Conservation (phyloP, 1,284 basidiomycete genomes). For the Apiotrichum porosum region DNA sequence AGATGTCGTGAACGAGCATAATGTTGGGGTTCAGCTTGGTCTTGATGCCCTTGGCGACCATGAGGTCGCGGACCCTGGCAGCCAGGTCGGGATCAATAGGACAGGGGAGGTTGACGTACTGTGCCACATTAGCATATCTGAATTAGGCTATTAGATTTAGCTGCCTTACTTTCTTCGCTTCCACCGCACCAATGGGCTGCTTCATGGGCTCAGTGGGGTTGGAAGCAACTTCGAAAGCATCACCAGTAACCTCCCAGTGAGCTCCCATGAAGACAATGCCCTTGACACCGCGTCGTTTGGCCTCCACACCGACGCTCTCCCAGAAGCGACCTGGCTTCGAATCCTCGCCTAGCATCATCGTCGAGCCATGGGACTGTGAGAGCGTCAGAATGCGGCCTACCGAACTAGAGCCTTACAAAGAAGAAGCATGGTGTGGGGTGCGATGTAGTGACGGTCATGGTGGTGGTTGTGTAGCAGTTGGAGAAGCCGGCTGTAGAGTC, state of each 20-base stretch:
- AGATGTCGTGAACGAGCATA: conserved; percentile 32
- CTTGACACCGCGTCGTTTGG: conserved; percentile 26
- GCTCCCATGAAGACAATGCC: conserved; percentile 32
- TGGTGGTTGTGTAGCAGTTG: too few species aligned
- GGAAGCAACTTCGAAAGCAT: conserved; percentile 23
- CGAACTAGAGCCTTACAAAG: too few species aligned
- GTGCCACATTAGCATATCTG: too few species aligned
- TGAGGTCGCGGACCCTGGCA: conserved; percentile 7
- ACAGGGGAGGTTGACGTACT: conserved; percentile 26
- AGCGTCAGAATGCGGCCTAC: too few species aligned
- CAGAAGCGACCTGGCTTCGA: conserved; percentile 25
- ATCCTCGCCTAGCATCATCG: conserved; percentile 28
- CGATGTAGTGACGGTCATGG: too few species aligned
- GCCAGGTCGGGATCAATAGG: conserved; percentile 13
- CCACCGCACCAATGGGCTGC: conserved; percentile 27
- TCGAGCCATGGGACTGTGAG: conserved; percentile 30
- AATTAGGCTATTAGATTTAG: too few species aligned
- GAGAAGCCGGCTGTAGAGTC: too few species aligned
- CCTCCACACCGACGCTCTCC: conserved; percentile 26
- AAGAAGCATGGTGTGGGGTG: too few species aligned
- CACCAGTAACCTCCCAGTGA: conserved; percentile 25
- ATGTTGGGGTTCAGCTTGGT: conserved; percentile 19
- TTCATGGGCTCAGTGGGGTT: conserved; percentile 23
- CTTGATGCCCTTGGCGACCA: conserved; percentile 22
- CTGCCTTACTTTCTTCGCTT: too few species aligned